These are phyloP conservation scores for Suillus brevipes DNA, from an alignment of 768 basidiomycete species.

Conservation along the genomic window DNA sequence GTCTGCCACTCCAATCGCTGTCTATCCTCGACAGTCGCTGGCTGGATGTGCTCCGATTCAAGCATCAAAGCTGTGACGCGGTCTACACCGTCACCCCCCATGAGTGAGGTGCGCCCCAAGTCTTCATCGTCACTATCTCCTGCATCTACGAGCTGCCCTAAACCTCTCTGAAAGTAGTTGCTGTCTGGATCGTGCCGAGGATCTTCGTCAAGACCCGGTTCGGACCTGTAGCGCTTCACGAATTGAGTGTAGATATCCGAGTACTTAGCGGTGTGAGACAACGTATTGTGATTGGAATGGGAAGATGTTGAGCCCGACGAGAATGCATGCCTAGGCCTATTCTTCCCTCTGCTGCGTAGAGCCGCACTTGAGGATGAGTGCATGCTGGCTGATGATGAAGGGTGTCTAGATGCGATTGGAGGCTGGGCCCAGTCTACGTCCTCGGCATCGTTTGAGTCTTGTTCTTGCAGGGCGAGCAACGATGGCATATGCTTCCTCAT, in stretches of 20 bases:
- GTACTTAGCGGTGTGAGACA: constrained; percentile 39
- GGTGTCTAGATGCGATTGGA: constrained; percentile 31
- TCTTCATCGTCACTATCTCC: constrained; percentile 82
- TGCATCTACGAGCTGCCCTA: constrained; percentile 65
- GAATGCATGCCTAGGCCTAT: constrained; percentile 30
- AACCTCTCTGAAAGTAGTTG: constrained; percentile 75
- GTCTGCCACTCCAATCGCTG: constrained; percentile 95
- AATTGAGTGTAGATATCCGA: constrained; percentile 79
- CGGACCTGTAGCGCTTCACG: constrained; percentile 71
- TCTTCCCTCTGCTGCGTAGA: constrained; percentile 33
- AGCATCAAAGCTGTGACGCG: constrained; percentile 51
- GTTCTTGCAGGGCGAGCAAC: constrained; percentile 64
- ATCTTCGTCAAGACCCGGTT: constrained; percentile 62
- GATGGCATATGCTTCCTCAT: constrained; percentile 59
- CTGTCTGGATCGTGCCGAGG: constrained; percentile 79
- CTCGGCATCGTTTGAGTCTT: constrained; percentile 51
- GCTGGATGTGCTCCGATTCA: constrained; percentile 64
- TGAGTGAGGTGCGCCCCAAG: constrained; percentile 42
- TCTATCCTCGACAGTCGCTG: constrained; percentile 70
- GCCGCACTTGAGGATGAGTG: constrained; percentile 32
- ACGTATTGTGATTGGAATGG: constrained; percentile 29
- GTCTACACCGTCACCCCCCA: constrained; percentile 47
- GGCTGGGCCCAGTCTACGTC: constrained; percentile 47
- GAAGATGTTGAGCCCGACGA: constrained; percentile 31
- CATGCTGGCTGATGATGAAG: constrained; percentile 11